Evolutionary conservation across 2,329 filamentous ascomycete species (phyloP).

Genomic region (Zymoseptoria crescenta): DNA sequence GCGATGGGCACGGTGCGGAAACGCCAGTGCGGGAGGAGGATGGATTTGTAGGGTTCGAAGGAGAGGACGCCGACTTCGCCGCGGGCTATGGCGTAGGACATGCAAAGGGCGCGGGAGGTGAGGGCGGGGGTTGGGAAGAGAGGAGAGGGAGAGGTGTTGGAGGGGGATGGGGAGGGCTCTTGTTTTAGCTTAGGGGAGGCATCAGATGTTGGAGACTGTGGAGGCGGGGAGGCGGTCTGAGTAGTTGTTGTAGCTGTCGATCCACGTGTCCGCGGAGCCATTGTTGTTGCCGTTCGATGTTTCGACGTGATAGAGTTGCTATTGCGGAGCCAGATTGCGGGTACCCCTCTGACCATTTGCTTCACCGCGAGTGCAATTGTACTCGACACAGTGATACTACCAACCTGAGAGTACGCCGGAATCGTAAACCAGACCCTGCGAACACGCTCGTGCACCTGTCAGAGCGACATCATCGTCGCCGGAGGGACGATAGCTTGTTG

Average conservation of each 20-base stretch:
- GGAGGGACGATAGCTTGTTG: neutral
- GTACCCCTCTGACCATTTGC: neutral
- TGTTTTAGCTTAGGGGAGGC: constrained; percentile 1
- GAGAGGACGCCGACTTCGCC: constrained; percentile 55
- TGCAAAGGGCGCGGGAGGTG: constrained; percentile 31
- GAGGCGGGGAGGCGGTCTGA: neutral
- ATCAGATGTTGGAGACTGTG: neutral
- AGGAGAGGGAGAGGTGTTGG: neutral
- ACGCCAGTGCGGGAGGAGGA: constrained; percentile 52
- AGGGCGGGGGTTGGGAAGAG: constrained; percentile 23
- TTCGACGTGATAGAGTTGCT: neutral
- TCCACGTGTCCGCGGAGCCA: neutral
- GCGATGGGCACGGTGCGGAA: constrained; percentile 51
- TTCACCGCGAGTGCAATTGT: neutral
- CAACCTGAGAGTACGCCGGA: neutral
- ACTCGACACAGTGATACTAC: neutral
- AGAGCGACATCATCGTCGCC: neutral
- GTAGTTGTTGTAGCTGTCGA: neutral
- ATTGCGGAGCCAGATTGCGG: neutral
- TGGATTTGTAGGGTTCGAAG: constrained; percentile 56
- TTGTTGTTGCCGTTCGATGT: neutral
- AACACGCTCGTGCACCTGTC: neutral
- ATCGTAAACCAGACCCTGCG: neutral
- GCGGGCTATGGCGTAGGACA: constrained; percentile 51
- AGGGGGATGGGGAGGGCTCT: neutral